These are phyloP conservation scores for Xylariaceae sp. DNA, from an alignment of 2,329 filamentous ascomycete genomes.

Conservation along the genomic window DNA sequence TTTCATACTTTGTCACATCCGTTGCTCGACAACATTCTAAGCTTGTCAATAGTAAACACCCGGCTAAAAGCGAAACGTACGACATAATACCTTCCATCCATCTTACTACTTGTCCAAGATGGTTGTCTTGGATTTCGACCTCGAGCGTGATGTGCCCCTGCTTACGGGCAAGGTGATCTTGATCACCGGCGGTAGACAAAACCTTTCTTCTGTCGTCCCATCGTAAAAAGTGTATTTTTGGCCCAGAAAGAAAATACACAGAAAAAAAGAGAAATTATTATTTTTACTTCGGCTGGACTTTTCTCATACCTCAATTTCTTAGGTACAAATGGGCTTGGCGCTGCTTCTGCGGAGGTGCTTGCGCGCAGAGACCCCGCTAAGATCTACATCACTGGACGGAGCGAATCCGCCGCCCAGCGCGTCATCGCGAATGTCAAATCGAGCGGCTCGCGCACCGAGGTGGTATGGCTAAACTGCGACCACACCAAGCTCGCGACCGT, in stretches of 20 bases:
- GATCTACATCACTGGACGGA: slow-evolving; percentile 23
- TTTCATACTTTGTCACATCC: too few species aligned
- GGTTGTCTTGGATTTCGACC: slow-evolving; percentile 1
- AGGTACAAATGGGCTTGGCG: slow-evolving; percentile 19
- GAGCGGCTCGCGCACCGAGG: background rate
- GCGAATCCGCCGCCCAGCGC: slow-evolving; percentile 14
- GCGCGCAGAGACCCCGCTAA: slow-evolving; percentile 15
- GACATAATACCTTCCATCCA: too few species aligned
- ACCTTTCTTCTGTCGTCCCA: background rate
- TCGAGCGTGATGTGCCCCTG: slow-evolving; percentile 2
- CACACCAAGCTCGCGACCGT: slow-evolving; percentile 12
- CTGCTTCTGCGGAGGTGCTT: slow-evolving; percentile 9
- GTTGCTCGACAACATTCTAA: too few species aligned
- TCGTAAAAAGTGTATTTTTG: background rate
- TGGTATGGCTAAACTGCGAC: slow-evolving; percentile 14
- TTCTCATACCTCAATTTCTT: too few species aligned
- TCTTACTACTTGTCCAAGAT: too few species aligned
- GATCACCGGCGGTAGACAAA: slow-evolving; percentile 5
- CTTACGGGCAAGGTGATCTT: slow-evolving; percentile 5
- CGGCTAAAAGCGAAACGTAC: too few species aligned
- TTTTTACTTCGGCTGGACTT: too few species aligned
- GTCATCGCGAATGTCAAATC: slow-evolving; percentile 8
- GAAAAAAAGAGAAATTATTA: too few species aligned
- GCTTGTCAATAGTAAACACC: too few species aligned
- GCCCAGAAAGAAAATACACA: too few species aligned